phyloP scores from a whole-genome alignment of 169 alveolate species.

The Plasmodium coatneyi region DNA sequence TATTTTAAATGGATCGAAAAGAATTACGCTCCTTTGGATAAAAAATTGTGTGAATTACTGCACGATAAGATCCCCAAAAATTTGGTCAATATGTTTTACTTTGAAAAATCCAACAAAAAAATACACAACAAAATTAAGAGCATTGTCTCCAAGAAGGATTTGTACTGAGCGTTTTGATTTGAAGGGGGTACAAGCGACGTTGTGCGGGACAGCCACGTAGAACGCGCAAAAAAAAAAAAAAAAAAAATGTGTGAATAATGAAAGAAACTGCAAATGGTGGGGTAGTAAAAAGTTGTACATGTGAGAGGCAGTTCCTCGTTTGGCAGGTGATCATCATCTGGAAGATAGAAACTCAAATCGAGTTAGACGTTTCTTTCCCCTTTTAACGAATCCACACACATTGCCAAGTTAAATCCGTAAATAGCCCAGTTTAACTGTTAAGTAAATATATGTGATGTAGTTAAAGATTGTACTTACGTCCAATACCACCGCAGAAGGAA shows the following conservation, averaged over 20 bases:
- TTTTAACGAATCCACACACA: not conserved
- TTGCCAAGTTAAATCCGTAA: not conserved
- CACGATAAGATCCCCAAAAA: conserved; percentile 34
- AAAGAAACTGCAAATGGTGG: not conserved
- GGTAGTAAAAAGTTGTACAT: not conserved
- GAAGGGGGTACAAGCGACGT: not conserved
- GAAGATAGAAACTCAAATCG: not conserved
- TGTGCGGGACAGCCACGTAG: not conserved
- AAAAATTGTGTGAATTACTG: conserved; percentile 42
- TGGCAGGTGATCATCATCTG: not conserved
- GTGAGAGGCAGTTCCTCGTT: not conserved
- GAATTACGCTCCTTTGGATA: conserved; percentile 26
- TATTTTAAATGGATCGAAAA: conserved; percentile 75
- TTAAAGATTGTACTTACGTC: not conserved
- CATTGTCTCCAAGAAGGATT: conserved; percentile 57
- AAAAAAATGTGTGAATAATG: not conserved
- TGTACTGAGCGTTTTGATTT: not conserved
- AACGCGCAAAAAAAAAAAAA: not conserved
- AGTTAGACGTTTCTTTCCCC: not conserved
- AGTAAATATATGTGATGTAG: not conserved
- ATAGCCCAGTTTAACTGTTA: not conserved
- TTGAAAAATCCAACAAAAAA: conserved; percentile 54
- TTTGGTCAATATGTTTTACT: conserved; percentile 13
- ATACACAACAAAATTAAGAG: conserved; percentile 47
- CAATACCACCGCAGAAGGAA: not conserved